Evolutionary conservation across 164 flowering plant genomes (phyloP).

Genomic region (Sextonia rubra): DNA sequence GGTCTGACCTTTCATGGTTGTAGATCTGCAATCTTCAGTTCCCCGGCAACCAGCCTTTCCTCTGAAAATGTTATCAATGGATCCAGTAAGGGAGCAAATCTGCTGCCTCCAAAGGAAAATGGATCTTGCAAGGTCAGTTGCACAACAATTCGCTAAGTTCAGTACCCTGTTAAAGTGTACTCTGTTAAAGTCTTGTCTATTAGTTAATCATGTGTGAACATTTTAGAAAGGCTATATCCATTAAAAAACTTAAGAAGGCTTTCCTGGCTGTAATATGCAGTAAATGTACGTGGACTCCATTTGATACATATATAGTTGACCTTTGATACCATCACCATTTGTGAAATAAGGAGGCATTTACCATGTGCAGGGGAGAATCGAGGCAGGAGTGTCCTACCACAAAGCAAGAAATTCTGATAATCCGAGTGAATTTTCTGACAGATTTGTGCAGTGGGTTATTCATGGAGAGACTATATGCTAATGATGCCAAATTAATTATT

Average conservation of each 20-base stretch:
- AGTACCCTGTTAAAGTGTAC: too few species aligned
- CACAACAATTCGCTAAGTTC: not conserved
- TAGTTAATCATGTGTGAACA: too few species aligned
- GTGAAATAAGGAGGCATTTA: not conserved
- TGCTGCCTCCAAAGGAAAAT: slow-evolving; percentile 34
- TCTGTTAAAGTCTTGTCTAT: too few species aligned
- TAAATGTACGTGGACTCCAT: too few species aligned
- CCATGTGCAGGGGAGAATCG: slow-evolving; percentile 36
- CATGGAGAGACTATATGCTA: slow-evolving; percentile 44
- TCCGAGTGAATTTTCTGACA: slow-evolving; percentile 37
- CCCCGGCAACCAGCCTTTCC: slow-evolving; percentile 37
- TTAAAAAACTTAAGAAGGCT: too few species aligned
- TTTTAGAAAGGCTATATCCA: too few species aligned
- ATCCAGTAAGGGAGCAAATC: slow-evolving; percentile 27
- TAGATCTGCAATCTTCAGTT: slow-evolving; percentile 50
- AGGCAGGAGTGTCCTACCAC: slow-evolving; percentile 21
- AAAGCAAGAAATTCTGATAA: slow-evolving; percentile 15
- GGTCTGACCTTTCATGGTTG: slow-evolving; percentile 15
- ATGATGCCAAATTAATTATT: slow-evolving; percentile 16
- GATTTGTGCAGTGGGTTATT: slow-evolving; percentile 61
- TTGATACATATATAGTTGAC: too few species aligned
- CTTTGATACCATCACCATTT: too few species aligned
- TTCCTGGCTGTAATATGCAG: too few species aligned
- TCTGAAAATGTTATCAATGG: slow-evolving; percentile 40
- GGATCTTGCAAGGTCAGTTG: slow-evolving; percentile 46